Evolutionary conservation across 1,284 basidiomycete genomes (phyloP).

Genomic region (Agaricales sp.): DNA sequence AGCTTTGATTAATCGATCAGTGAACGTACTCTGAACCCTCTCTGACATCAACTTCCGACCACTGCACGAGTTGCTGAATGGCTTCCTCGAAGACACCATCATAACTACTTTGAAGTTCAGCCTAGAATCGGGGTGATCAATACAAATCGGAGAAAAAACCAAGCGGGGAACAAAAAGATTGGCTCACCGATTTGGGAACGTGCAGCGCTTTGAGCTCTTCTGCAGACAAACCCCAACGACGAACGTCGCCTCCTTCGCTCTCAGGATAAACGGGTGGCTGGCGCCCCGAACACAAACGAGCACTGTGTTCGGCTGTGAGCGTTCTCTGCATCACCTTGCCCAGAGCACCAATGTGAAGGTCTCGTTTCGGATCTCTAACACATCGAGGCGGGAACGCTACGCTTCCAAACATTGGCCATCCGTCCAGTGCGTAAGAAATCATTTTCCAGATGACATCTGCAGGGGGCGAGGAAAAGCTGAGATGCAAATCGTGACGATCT

Average conservation of each 20-base stretch:
- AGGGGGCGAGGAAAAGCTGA: conserved; percentile 28
- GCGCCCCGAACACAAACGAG: conserved; percentile 56
- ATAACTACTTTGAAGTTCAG: conserved; percentile 41
- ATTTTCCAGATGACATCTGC: conserved; percentile 34
- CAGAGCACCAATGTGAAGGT: conserved; percentile 66
- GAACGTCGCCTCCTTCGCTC: conserved; percentile 55
- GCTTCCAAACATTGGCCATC: conserved; percentile 70
- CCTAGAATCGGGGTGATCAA: conserved; percentile 24
- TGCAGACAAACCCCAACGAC: conserved; percentile 64
- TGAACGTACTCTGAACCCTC: conserved; percentile 60
- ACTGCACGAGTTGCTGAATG: conserved; percentile 70
- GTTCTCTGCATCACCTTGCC: conserved; percentile 66
- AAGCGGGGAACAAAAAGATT: conserved; percentile 24
- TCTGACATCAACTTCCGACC: conserved; percentile 70
- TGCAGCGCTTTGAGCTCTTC: conserved; percentile 30
- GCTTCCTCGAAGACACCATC: conserved; percentile 75
- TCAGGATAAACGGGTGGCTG: conserved; percentile 23
- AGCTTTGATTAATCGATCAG: conserved; percentile 7
- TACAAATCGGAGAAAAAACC: conserved; percentile 7
- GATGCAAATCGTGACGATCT: conserved; percentile 25
- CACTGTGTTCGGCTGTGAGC: conserved; percentile 63
- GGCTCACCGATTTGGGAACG: conserved; percentile 11
- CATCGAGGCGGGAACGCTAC: conserved; percentile 77
- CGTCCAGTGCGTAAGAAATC: conserved; percentile 44
- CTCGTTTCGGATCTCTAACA: conserved; percentile 74